Conservation (phyloP, 306 rosid species). For the Ormosia semicastrata region DNA sequence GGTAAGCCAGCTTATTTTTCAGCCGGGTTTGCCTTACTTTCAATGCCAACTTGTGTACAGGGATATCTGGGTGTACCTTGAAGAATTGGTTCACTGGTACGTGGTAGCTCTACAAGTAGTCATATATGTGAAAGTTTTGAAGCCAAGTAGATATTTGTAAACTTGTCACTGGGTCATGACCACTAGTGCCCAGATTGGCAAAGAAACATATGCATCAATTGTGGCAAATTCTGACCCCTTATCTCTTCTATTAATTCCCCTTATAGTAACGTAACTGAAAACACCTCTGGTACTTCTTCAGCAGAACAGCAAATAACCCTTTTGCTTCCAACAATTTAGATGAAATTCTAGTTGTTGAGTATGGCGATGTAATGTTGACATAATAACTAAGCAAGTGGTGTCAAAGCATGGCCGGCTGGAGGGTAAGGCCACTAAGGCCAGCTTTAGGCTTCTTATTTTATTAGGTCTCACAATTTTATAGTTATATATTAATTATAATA, state of each 20-base stretch:
- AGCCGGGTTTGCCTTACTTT: constrained; percentile 38
- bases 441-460: no score
- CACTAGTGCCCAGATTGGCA: constrained; percentile 52
- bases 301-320: background rate
- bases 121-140: constrained; percentile 31
- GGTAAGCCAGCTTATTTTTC: constrained; percentile 47
- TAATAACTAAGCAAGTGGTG: background rate
- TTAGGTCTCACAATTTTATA: no score
- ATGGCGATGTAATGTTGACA: background rate
- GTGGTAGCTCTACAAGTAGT: constrained; percentile 34
- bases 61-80: constrained; percentile 18
- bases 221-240: constrained; percentile 45
- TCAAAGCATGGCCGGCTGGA: background rate
- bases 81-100: constrained; percentile 38
- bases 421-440: no score
- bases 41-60: constrained; percentile 35
- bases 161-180: constrained; percentile 32
- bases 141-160: constrained; percentile 19
- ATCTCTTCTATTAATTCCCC: background rate
- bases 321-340: background rate
- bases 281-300: background rate
- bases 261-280: background rate
- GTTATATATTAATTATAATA: no score
- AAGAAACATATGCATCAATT: constrained; percentile 37
- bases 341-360: background rate